These are phyloP conservation scores for Talaromyces funiculosus DNA, from an alignment of 2,329 filamentous ascomycete genomes.

Conservation along the genomic window DNA sequence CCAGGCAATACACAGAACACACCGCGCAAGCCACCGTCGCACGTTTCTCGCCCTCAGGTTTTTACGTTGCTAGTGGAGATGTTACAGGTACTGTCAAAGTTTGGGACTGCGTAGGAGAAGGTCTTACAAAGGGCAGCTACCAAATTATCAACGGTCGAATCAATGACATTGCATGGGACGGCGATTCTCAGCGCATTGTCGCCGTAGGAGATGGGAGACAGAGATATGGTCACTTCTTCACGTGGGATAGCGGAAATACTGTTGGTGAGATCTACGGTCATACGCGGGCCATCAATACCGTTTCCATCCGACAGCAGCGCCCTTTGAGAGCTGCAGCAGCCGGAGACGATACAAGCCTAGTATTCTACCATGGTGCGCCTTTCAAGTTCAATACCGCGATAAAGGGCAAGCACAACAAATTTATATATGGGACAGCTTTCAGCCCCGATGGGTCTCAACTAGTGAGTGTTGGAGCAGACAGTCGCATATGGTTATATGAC, in stretches of 20 bases:
- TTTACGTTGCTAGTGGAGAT: slow-evolving; percentile 91
- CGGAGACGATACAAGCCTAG: slow-evolving; percentile 80
- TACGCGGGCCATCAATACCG: slow-evolving; percentile 82
- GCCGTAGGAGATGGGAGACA: slow-evolving; percentile 94
- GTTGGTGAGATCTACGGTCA: slow-evolving; percentile 93
- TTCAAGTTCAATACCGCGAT: slow-evolving; percentile 93
- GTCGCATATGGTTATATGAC: slow-evolving; percentile 88
- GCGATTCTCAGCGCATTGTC: slow-evolving; percentile 92
- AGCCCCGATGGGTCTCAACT: slow-evolving; percentile 78
- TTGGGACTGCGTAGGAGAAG: slow-evolving; percentile 83
- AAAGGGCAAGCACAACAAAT: slow-evolving; percentile 74
- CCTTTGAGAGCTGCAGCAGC: slow-evolving; percentile 89
- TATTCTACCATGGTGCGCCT: slow-evolving; percentile 88
- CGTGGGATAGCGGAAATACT: slow-evolving; percentile 89
- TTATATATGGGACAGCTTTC: slow-evolving; percentile 81
- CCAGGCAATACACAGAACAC: slow-evolving; percentile 89
- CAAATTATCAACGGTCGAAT: slow-evolving; percentile 89
- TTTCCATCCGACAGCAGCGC: slow-evolving; percentile 81
- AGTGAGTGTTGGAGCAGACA: slow-evolving; percentile 88
- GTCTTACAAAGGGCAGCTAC: slow-evolving; percentile 89
- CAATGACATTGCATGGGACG: slow-evolving; percentile 96
- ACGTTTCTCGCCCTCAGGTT: slow-evolving; percentile 87
- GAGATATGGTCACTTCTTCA: slow-evolving; percentile 88
- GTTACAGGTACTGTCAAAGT: slow-evolving; percentile 76
- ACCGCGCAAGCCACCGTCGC: slow-evolving; percentile 85